Percentiles rank a stretch among this genome's conserved stretches.
phyloP scores from a whole-genome alignment of 352 stramenopile species.

The Globisporangium abappressorium region DNA sequence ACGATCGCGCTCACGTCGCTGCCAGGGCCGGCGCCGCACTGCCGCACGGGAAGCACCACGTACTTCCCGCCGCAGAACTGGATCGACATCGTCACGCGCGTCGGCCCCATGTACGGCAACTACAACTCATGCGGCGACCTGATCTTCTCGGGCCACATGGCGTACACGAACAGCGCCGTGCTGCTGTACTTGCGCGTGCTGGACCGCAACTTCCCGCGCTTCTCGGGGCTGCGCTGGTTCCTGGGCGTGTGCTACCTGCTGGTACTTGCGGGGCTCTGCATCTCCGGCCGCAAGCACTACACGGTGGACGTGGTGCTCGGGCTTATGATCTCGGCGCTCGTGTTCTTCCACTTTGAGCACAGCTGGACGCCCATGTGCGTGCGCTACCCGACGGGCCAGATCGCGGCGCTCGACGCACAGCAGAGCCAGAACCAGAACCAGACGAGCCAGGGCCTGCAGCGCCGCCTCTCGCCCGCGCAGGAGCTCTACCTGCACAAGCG shows the following conservation, averaged over 20 bases:
- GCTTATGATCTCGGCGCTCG: conserved; percentile 54
- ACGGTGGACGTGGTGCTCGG: conserved; percentile 77
- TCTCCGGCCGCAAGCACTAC: conserved; percentile 73
- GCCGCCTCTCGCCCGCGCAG: conserved; percentile 10
- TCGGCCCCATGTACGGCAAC: conserved; percentile 70
- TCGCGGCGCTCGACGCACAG: conserved; percentile 24
- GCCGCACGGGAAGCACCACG: conserved; percentile 37
- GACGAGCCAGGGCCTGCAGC: conserved; percentile 13
- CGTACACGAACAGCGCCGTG: conserved; percentile 65
- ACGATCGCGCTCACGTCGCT: conserved; percentile 69
- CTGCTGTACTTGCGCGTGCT: conserved; percentile 63
- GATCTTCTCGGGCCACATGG: conserved; percentile 77
- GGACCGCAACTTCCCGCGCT: conserved; percentile 48
- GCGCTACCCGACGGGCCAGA: conserved; percentile 21
- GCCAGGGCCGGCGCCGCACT: conserved; percentile 68
- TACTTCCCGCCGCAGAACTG: conserved; percentile 63
- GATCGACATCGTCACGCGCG: conserved; percentile 71
- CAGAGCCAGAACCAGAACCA: conserved; percentile 12
- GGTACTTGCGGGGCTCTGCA: conserved; percentile 48
- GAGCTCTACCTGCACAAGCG: conserved; percentile 35
- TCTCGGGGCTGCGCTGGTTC: conserved; percentile 51
- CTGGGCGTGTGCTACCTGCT: conserved; percentile 51
- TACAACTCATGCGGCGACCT: conserved; percentile 78
- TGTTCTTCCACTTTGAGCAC: conserved; percentile 83
- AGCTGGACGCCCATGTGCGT: conserved; percentile 60